phyloP scores from a whole-genome alignment of 441 rosid genomes.

The Gossypium schwendimanii region DNA sequence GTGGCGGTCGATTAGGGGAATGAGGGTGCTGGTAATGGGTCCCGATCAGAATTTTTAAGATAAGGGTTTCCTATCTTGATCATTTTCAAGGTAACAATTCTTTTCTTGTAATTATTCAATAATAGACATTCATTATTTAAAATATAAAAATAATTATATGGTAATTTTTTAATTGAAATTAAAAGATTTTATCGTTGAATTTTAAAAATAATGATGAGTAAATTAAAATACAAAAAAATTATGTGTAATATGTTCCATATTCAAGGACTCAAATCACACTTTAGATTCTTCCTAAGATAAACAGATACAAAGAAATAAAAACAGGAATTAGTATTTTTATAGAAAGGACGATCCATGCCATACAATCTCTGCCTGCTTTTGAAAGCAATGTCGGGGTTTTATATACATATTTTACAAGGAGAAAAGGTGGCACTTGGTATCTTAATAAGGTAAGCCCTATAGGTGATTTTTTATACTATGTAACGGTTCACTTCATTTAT shows the following conservation, averaged over 20 bases:
- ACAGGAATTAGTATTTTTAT: neutral
- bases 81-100: neutral
- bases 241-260: neutral
- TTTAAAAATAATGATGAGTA: neutral
- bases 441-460: neutral
- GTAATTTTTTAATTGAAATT: too few relatives aligned
- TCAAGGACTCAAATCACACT: neutral
- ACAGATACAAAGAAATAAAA: neutral
- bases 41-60: conserved; percentile 10
- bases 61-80: conserved; percentile 20
- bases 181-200: too few relatives aligned
- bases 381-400: neutral
- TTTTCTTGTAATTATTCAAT: neutral
- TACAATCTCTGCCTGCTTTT: neutral
- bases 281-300: neutral
- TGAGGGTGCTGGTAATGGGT: neutral
- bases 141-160: too few relatives aligned
- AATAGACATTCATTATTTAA: neutral
- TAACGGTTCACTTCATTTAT: neutral
- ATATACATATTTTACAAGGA: conserved; percentile 14
- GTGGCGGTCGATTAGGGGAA: conserved; percentile 6
- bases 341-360: neutral
- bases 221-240: neutral
- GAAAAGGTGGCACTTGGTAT: neutral
- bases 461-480: neutral